Evolutionary conservation across 306 rosid genomes (phyloP), one percentile per base, ranked within the genome.

Genomic region (Pterocarpus macrocarpus): DNA sequence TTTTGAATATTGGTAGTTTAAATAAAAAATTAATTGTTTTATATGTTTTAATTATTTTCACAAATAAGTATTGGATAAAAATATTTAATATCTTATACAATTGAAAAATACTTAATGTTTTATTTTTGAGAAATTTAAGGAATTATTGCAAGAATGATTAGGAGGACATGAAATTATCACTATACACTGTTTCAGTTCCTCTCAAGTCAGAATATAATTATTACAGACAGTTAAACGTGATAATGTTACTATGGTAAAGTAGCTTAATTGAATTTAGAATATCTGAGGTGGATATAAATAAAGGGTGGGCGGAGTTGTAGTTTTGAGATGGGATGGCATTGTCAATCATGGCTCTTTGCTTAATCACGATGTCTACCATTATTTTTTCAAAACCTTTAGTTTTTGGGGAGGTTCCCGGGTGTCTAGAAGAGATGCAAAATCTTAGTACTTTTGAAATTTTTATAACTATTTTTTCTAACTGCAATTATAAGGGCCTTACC

Each of bases 311-410:
- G 34, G 57, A 61, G n/a, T 72, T 76, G 80, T 70, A 70, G 71
- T 49, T 64, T 87, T 88, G 81, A 81, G 92, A 90, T 90, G 88
- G 84, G 72, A 64, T 85, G 91, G 79, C 91, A 80, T 79, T 93
- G 90, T 88, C 92, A 88, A 89, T 79, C 77, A 78, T 69, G 86
- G 89, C 86, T 83, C 90, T 87, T 87, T 71, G 62, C 85, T 89
- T 73, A 85, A 91, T 90, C 85, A 84, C 88, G 81, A 75, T 90
- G 90, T 84, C 86, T 81, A 80, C 87, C 87, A 88, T 84, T 86
- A 81, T 57, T 74, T 73, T 35, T 22, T 22, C 28, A 22, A 22
- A 22, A 22, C 28, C 28, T 1, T 22, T 22, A 22, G 28, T 22
- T n/a, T 22, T 75, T 47, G 38, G 13, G 47, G 30, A 44, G 71